Percentiles rank a stretch among this genome's conserved stretches.
Evolutionary conservation across 768 basidiomycete species (phyloP).

Genomic region (Atractiella rhizophila): DNA sequence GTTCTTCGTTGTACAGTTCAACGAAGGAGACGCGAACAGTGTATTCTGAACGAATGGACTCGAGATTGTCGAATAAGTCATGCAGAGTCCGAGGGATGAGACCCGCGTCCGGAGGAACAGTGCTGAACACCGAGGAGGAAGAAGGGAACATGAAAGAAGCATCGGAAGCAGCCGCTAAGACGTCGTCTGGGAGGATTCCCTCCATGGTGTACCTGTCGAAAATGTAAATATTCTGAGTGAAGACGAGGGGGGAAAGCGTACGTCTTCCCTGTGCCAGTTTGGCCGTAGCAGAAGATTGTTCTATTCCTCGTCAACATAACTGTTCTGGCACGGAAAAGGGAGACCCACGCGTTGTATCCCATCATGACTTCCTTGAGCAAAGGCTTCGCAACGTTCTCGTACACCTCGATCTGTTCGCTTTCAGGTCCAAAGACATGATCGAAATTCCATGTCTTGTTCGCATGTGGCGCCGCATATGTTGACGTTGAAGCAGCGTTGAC

Average conservation of each 20-base stretch:
- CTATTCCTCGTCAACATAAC: neutral
- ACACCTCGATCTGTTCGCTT: slow-evolving; percentile 81
- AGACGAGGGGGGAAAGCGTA: slow-evolving; percentile 26
- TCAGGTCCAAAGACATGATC: slow-evolving; percentile 91
- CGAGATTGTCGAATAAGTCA: slow-evolving; percentile 67
- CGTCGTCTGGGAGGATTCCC: slow-evolving; percentile 17
- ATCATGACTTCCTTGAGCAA: slow-evolving; percentile 79
- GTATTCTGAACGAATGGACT: slow-evolving; percentile 49
- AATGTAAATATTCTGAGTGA: neutral
- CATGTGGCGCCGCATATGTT: slow-evolving; percentile 24
- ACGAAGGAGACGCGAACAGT: slow-evolving; percentile 82
- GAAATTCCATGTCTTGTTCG: slow-evolving; percentile 52
- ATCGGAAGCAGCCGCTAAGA: slow-evolving; percentile 3
- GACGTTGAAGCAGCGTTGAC: neutral
- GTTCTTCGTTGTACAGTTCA: slow-evolving; percentile 93
- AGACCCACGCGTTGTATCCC: slow-evolving; percentile 97
- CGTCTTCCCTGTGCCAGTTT: slow-evolving; percentile 98
- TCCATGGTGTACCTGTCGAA: neutral
- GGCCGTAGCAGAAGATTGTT: slow-evolving; percentile 89
- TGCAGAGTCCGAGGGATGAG: slow-evolving; percentile 88
- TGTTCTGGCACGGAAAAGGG: slow-evolving; percentile 25
- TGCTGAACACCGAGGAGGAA: slow-evolving; percentile 54
- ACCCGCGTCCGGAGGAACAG: slow-evolving; percentile 67
- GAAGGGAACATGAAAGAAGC: too few species aligned
- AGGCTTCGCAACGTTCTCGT: slow-evolving; percentile 73